Conservation (phyloP, 1,284 basidiomycete genomes). For the Rhizoctonia solani region DNA sequence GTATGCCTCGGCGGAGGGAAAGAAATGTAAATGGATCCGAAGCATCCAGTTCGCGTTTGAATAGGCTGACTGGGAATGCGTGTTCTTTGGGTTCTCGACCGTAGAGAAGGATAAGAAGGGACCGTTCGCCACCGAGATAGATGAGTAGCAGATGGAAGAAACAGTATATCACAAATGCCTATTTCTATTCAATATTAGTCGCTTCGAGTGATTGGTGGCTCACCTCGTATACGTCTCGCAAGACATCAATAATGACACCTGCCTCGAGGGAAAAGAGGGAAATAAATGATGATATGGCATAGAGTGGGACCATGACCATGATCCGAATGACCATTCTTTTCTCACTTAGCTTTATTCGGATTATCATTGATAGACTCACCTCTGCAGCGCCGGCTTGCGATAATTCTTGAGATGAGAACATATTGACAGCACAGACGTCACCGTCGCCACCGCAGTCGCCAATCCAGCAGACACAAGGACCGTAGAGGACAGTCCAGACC, state of each 20-base stretch:
- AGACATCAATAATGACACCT: conserved; percentile 94
- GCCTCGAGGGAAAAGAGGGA: conserved; percentile 93
- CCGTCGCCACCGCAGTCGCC: conserved; percentile 34
- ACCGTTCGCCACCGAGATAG: conserved; percentile 92
- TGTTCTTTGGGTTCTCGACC: conserved; percentile 86
- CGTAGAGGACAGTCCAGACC: conserved; percentile 15
- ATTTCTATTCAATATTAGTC: conserved; percentile 11
- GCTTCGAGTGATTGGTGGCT: conserved; percentile 40
- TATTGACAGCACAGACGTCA: conserved; percentile 23
- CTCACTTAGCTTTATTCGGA: no score
- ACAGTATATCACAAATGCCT: conserved; percentile 97
- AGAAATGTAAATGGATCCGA: conserved; percentile 94
- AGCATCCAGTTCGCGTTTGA: conserved; percentile 79
- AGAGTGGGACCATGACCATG: conserved; percentile 96
- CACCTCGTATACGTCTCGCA: conserved; percentile 96
- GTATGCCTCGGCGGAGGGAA: conserved; percentile 90
- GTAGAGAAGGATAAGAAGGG: conserved; percentile 87
- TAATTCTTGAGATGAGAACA: conserved; percentile 58
- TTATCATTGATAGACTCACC: conserved; percentile 52
- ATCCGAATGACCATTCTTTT: conserved; percentile 96
- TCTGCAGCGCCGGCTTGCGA: conserved; percentile 78
- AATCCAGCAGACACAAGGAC: conserved; percentile 16
- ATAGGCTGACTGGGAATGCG: conserved; percentile 81
- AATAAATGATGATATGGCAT: conserved; percentile 88
- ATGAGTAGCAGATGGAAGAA: conserved; percentile 82